Evolutionary conservation across 2,329 filamentous ascomycete species (phyloP), one percentile per base, ranked within the genome.

Genomic region (Colletotrichum sp.): DNA sequence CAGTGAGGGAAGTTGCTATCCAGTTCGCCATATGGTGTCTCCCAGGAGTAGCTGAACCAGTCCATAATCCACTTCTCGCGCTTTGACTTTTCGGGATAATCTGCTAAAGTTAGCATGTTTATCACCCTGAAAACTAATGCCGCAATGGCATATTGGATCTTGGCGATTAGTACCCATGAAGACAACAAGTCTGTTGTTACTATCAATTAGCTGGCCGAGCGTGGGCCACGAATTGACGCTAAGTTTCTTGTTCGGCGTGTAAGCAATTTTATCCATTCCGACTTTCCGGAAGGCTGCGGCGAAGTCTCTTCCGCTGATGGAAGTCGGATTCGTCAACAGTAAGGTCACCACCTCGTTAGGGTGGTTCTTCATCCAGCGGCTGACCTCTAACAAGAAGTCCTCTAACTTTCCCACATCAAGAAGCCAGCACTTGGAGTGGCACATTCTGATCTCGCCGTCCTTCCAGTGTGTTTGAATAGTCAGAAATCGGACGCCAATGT

Each of bases 101-200:
- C 39, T 49, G 0, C 39, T 49, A 0, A 12, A 44, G 18, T 44
- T n/a, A 49, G 39, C 18, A 49, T 49, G 9, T 0, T 49, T 0
- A 12, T 49, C 18, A 49, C 39, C 4, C 6, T n/a, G 6, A 6
- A 49, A 49, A n/a, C 18, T 7, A 0, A 49, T 49, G 12, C 18
- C 0, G 0, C 18, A n/a, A 12, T 12, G 0, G 12, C 12, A n/a
- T 49, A 2, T 49, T 2, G 9, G 39, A 10, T 0, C 18, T n/a
- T 0, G 39, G 9, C 5, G 39, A n/a, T 2, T 44, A 2, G 18
- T 49, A 60, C 57, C 57, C 15, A 60, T 30, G 1, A 60, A 60
- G 16, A 60, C 26, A 30, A 60, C 5, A 28, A 60, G 57, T 1
- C 57, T 32, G 2, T 28, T 13, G 0, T n/a, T 26, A 7, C n/a